Evolutionary conservation across 208 protist species (phyloP), one percentile per base, ranked within the genome.

Genomic region (Crithidia expoeki): DNA sequence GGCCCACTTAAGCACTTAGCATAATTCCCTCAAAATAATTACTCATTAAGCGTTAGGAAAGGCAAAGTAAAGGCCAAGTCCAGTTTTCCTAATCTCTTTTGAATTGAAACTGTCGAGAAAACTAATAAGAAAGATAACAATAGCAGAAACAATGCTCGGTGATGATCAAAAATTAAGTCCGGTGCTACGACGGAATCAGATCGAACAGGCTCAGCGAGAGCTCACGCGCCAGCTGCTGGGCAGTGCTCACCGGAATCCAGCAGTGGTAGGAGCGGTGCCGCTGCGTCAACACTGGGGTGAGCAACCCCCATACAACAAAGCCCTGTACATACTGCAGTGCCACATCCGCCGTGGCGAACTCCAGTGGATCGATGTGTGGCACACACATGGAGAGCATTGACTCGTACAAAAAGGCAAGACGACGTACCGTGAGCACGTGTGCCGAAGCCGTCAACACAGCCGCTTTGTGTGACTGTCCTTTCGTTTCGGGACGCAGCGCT

Each of bases 161-260:
- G n/a, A n/a, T n/a, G n/a, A n/a, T n/a, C n/a, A n/a, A n/a, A n/a
- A n/a, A n/a, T n/a, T n/a, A n/a, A n/a, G n/a, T n/a, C n/a, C n/a
- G n/a, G n/a, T n/a, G n/a, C n/a, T n/a, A n/a, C n/a, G n/a, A n/a
- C n/a, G 91, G 91, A 57, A 96, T 91, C 30, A 96, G 81, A 50
- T 94, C 88, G 49, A 86, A 93, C 28, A 96, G 63, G 51, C 76
- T 89, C 25, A 96, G 55, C 19, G 71, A 80, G 12, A 96, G 72
- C 25, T 84, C 69, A 19, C 79, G 58, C 1, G 83, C 85, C 11
- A 96, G 79, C 23, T 76, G 67, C 55, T 89, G 69, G 4, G 91
- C 91, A 6, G 84, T 92, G 40, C 80, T 92, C 33, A 94, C 79
- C 11, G 91, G 82, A 36, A 96, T 92, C 74, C 83, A 90, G 66